Evolutionary conservation across 805 yeast genomes (phyloP).

Genomic region (Hanseniaspora lachancei): DNA sequence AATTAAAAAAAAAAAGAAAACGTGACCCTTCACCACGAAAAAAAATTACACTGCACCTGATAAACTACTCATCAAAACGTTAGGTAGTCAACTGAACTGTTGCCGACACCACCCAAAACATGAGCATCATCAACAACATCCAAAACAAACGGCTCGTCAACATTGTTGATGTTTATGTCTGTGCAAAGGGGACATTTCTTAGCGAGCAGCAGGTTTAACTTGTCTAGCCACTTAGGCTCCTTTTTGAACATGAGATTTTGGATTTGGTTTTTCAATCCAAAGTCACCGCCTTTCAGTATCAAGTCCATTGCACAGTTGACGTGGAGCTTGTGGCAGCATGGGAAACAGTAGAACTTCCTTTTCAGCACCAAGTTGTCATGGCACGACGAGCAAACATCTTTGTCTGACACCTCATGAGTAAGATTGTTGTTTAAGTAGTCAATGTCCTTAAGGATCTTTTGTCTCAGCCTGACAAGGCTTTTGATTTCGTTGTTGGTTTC

Average conservation of each 20-base stretch:
- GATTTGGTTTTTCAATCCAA: slow-evolving; percentile 49
- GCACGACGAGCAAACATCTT: slow-evolving; percentile 44
- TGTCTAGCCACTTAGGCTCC: slow-evolving; percentile 17
- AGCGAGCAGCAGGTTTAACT: slow-evolving; percentile 44
- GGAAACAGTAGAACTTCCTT: slow-evolving; percentile 66
- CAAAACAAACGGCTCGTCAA: slow-evolving; percentile 45
- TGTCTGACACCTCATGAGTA: slow-evolving; percentile 68
- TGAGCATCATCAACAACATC: background rate
- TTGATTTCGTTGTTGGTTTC: slow-evolving; percentile 62
- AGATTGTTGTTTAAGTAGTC: slow-evolving; percentile 39
- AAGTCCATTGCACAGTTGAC: slow-evolving; percentile 67
- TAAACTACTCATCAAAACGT: background rate
- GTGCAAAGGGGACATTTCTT: slow-evolving; percentile 67
- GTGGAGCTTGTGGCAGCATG: slow-evolving; percentile 84
- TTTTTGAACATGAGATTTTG: slow-evolving; percentile 35
- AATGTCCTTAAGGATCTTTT: slow-evolving; percentile 49
- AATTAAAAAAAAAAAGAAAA: background rate
- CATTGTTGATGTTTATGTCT: slow-evolving; percentile 52
- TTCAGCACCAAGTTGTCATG: slow-evolving; percentile 61
- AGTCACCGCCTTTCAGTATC: slow-evolving; percentile 51
- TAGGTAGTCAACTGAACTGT: background rate
- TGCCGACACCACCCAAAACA: background rate
- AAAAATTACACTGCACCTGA: too few species aligned
- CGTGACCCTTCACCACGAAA: background rate
- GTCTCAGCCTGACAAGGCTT: slow-evolving; percentile 49